Percentiles rank a stretch among this genome's conserved stretches.
Evolutionary conservation across 2,329 filamentous ascomycete genomes (phyloP).

Genomic region (Botrytis fabae): DNA sequence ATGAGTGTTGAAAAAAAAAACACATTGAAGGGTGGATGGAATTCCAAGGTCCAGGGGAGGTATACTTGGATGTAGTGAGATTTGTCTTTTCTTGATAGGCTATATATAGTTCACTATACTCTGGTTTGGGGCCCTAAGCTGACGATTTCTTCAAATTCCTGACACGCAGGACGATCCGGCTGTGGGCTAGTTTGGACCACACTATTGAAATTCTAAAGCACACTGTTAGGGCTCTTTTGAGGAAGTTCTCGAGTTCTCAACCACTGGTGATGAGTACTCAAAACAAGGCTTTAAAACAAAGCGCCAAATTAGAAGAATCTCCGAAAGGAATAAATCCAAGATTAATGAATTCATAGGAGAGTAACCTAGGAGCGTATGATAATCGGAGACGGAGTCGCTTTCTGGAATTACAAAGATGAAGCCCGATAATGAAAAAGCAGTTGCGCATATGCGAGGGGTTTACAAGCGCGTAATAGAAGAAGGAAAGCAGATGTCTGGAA

Average conservation of each 20-base stretch:
- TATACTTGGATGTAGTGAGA: neutral
- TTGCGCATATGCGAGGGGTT: neutral
- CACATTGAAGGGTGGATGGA: neutral
- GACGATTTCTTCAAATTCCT: neutral
- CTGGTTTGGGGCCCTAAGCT: neutral
- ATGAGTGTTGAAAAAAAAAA: too few relatives aligned
- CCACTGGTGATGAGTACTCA: neutral
- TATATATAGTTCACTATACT: neutral
- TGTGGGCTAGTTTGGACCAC: neutral
- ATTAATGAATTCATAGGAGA: too few relatives aligned
- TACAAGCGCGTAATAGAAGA: neutral
- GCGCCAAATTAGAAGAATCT: neutral
- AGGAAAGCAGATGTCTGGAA: neutral
- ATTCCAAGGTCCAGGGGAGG: too few relatives aligned
- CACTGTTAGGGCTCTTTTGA: neutral
- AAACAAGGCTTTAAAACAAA: neutral
- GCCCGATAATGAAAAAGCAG: neutral
- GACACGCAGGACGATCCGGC: too few relatives aligned
- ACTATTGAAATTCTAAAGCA: neutral
- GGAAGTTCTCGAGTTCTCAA: rapidly evolving
- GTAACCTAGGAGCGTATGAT: rapidly evolving
- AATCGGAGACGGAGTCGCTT: neutral
- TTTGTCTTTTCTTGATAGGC: neutral
- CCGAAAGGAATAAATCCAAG: neutral
- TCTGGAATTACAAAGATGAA: neutral